Conservation (phyloP, 139 green algal species). For the Tetraselmis striata region DNA sequence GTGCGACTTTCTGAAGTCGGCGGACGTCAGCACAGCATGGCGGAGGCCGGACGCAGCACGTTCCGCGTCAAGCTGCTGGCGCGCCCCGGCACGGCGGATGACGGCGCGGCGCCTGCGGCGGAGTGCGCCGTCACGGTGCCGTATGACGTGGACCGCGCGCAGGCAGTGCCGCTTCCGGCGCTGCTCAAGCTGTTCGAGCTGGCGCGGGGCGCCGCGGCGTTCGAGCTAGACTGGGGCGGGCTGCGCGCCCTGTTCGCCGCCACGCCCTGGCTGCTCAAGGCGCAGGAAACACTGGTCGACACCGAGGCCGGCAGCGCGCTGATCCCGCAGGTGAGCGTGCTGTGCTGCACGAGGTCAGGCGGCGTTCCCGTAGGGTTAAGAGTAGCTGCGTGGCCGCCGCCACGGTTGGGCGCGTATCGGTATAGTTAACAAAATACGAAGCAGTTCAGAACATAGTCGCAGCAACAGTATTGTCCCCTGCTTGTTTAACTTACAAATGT, state of each 20-base stretch:
- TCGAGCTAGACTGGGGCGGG: not conserved
- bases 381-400: not conserved
- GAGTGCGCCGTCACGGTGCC: not conserved
- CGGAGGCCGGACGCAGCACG: too few species aligned
- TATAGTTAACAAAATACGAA: too few species aligned
- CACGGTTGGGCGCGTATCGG: too few species aligned
- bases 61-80: too few species aligned
- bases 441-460: not conserved
- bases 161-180: not conserved
- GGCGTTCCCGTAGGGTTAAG: not conserved
- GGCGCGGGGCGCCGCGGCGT: too few species aligned
- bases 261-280: not conserved
- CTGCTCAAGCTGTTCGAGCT: not conserved
- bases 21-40: too few species aligned
- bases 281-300: not conserved
- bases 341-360: not conserved
- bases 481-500: too few species aligned
- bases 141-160: not conserved
- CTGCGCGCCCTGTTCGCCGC: not conserved
- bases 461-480: not conserved
- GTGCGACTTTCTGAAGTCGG: too few species aligned
- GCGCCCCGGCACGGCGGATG: too few species aligned
- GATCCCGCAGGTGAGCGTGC: not conserved
- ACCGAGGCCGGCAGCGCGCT: not conserved
- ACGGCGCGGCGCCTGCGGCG: too few species aligned